Base-by-base conservation (phyloP, 2,329 filamentous ascomycete genomes). In the Hypomyces perniciosus region DNA sequence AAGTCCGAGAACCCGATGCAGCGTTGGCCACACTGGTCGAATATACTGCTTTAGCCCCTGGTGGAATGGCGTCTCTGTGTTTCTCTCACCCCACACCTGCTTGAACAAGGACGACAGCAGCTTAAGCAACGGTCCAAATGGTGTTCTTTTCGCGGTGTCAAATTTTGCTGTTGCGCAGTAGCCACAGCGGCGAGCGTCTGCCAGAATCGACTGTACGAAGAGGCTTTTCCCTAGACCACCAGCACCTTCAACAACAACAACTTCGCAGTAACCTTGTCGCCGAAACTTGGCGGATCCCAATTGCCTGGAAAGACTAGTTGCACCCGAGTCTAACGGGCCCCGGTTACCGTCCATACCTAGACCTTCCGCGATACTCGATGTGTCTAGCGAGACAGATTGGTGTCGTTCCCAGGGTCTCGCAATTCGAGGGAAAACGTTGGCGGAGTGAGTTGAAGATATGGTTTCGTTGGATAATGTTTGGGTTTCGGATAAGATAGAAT, bases 161-260 rank as follows among this genome's bases (percentile, higher is more conserved):
- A 85, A 85, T 60, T 85, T 85, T 38, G 82, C 78, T 31, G 80
- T 83, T 6, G 81, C 80, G 59, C 81, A 85, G 60, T 85, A 85
- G 3, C 83, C 83, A 52, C 77, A 75, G 42, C 78, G 74, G 45
- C 82, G 72, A 12, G 79, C 79, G 56, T 85, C 82, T 3, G 77
- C 70, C 39, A 84, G 72, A 5, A 84, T 77, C 7, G 80, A 82
- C 58, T 85, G 80, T 28, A 84, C 78, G 12, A 86, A 72, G 52
- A 78, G 80, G 56, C 77, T 84, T 64, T 86, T 86, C 12, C 83
- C 83, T n/a, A 85, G 67, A 1, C 83, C 83, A 3, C 77, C 81
- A 9, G 77, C 72, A 30, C 83, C 83, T 57, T 83, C 78, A 47
- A 86, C 75, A 12, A 75, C 74, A 20, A 85, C 70, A 28, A 85